Conservation (phyloP, 179 eudicot genomes). For the Silene vulgaris region DNA sequence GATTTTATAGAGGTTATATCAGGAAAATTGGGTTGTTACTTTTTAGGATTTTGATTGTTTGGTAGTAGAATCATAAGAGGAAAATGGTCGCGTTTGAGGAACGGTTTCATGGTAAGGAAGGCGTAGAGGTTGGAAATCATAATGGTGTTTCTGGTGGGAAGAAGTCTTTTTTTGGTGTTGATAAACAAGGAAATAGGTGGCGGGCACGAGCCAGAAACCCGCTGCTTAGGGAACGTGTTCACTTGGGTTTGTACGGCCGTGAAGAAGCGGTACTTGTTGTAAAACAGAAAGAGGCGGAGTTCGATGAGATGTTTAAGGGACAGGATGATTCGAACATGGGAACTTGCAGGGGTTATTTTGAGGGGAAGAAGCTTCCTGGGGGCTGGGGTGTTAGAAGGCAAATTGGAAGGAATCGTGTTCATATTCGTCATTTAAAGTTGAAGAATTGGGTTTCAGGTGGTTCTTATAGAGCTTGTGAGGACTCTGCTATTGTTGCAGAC, state of each 20-base stretch:
- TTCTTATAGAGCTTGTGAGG: conserved; percentile 11
- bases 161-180: background rate
- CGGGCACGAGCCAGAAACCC: conserved; percentile 2
- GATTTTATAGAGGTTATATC: background rate
- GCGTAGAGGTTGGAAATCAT: background rate
- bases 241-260: background rate
- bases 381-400: background rate
- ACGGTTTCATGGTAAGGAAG: background rate
- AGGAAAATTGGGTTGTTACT: background rate
- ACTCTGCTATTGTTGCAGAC: background rate
- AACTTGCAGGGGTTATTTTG: background rate
- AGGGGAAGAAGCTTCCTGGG: background rate
- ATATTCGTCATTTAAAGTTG: background rate
- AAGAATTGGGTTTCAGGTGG: background rate
- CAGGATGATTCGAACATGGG: background rate
- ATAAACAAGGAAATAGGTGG: background rate
- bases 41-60: too few relatives aligned
- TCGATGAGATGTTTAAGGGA: background rate
- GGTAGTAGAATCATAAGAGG: background rate
- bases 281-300: background rate
- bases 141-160: background rate
- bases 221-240: background rate
- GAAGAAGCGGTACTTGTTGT: conserved; percentile 5
- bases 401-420: background rate
- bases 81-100: conserved; percentile 10